Percentiles rank a stretch among this genome's conserved stretches.
Conservation (phyloP, 441 rosid genomes). For the Breynia disticha region DNA sequence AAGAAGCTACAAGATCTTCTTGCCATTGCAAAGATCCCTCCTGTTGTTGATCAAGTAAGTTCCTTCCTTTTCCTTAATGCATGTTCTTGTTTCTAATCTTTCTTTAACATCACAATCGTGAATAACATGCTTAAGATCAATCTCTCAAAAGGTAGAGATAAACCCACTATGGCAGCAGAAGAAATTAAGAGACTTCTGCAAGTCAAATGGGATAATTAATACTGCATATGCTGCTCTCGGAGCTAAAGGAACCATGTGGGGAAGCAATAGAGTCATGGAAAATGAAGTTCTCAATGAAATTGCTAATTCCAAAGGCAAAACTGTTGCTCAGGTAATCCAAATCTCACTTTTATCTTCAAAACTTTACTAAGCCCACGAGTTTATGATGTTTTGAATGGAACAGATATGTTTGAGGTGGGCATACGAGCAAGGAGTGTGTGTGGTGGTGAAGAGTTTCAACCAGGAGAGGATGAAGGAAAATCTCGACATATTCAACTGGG, state of each 20-base stretch:
- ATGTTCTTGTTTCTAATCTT: neutral
- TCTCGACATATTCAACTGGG: conserved; percentile 38
- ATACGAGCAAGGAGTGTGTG: conserved; percentile 28
- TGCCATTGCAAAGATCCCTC: conserved; percentile 43
- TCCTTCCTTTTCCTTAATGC: neutral
- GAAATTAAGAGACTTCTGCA: conserved; percentile 29
- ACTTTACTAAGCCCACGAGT: neutral
- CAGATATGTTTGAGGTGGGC: conserved; percentile 52
- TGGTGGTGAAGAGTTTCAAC: conserved; percentile 47
- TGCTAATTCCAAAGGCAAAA: conserved; percentile 34
- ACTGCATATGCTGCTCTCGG: conserved; percentile 33
- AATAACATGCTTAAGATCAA: neutral
- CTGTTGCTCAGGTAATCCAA: conserved; percentile 33
- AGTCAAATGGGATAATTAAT: conserved; percentile 21
- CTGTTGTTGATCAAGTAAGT: conserved; percentile 50
- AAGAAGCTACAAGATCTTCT: conserved; percentile 44
- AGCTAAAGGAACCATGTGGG: conserved; percentile 26
- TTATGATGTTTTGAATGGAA: too few relatives aligned
- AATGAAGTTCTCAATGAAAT: conserved; percentile 28
- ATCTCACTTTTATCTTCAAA: neutral
- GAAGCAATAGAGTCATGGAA: conserved; percentile 31
- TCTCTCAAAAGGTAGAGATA: conserved; percentile 25
- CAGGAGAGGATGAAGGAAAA: conserved; percentile 44
- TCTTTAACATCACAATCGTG: neutral
- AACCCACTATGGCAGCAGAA: conserved; percentile 41